phyloP scores from a whole-genome alignment of 2,329 filamentous ascomycete species.

The Trichophyton rubrum region DNA sequence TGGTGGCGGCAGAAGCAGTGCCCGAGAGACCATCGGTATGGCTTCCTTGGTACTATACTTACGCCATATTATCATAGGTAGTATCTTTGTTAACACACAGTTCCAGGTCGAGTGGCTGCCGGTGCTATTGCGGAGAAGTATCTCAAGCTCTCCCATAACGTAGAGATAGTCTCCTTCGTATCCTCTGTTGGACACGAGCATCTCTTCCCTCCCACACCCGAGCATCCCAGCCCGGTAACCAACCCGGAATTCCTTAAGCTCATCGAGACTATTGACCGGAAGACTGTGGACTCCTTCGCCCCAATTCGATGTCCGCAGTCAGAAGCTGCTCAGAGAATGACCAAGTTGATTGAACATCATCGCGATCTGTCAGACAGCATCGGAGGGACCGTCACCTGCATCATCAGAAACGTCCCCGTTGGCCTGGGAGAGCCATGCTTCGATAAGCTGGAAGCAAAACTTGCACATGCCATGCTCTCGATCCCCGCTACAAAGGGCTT shows the following conservation, averaged over 20 bases:
- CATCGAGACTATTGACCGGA: constrained; percentile 57
- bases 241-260: constrained; percentile 71
- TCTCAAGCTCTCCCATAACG: constrained; percentile 62
- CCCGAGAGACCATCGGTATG: constrained; percentile 82
- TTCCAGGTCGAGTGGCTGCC: constrained; percentile 65
- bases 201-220: constrained; percentile 59
- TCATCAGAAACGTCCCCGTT: constrained; percentile 72
- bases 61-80: background rate
- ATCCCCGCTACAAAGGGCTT: constrained; percentile 95
- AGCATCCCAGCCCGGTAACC: constrained; percentile 55
- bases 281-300: constrained; percentile 63
- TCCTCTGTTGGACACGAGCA: constrained; percentile 69
- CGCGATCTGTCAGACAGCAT: constrained; percentile 75
- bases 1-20: constrained; percentile 79
- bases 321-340: constrained; percentile 57
- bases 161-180: constrained; percentile 87
- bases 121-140: constrained; percentile 92
- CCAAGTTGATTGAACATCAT: constrained; percentile 62
- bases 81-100: background rate
- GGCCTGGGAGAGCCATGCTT: constrained; percentile 91
- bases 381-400: constrained; percentile 86
- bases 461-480: constrained; percentile 87
- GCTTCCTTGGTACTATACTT: background rate
- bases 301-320: constrained; percentile 76
- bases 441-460: constrained; percentile 83